Evolutionary conservation across 1,284 basidiomycete genomes (phyloP).

Genomic region (Ganoderma meredithae): DNA sequence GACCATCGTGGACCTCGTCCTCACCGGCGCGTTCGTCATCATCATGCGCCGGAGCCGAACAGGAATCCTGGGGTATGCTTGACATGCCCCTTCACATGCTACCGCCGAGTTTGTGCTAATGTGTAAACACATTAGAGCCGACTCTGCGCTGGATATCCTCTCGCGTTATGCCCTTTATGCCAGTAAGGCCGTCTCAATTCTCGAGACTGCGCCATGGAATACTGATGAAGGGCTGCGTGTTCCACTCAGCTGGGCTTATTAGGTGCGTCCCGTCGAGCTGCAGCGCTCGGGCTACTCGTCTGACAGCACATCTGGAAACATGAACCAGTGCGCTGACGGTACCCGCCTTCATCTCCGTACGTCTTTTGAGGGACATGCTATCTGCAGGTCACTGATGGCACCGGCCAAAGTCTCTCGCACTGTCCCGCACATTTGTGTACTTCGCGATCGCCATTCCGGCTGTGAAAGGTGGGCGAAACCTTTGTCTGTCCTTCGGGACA

Average conservation of each 20-base stretch:
- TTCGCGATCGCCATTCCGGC: conserved; percentile 6
- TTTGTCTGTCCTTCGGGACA: not conserved
- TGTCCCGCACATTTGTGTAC: conserved; percentile 3
- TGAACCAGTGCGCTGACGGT: conserved; percentile 1
- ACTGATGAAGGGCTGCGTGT: not conserved
- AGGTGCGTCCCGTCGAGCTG: not conserved
- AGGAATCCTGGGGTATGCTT: not conserved
- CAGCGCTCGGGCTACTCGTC: no score
- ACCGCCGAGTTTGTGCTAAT: not conserved
- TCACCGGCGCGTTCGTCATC: conserved; percentile 1
- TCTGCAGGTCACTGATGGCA: not conserved
- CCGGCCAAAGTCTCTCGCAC: not conserved
- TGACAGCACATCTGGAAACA: not conserved
- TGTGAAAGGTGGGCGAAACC: not conserved
- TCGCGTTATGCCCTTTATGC: conserved; percentile 1
- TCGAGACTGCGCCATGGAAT: not conserved
- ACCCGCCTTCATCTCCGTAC: not conserved
- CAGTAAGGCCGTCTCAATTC: not conserved
- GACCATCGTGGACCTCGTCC: not conserved
- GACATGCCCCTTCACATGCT: not conserved
- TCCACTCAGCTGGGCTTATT: not conserved
- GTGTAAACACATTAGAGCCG: not conserved
- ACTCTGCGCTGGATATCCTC: not conserved
- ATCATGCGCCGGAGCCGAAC: not conserved
- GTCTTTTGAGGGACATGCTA: not conserved